Evolutionary conservation across 108 stramenopile species (phyloP).

Genomic region (Fragilaria radians): DNA sequence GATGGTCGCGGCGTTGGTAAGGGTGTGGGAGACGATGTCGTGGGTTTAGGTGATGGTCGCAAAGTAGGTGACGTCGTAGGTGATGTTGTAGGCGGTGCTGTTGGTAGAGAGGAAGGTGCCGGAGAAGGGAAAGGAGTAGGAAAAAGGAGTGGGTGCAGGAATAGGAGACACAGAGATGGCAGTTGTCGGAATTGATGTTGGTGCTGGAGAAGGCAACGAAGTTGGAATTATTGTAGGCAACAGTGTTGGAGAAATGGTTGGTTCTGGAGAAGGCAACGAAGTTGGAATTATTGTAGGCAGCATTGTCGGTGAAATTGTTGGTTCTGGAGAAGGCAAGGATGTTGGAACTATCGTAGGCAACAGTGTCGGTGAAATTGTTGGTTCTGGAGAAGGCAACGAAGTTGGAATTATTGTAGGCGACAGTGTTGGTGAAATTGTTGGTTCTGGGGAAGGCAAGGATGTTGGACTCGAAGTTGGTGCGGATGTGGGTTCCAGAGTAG

Average conservation of each 20-base stretch:
- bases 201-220: background rate
- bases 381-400: background rate
- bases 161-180: background rate
- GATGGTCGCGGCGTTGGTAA: no score
- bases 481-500: background rate
- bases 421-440: no score
- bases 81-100: no score
- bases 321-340: background rate
- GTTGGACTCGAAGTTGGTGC: background rate
- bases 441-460: background rate
- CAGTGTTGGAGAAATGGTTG: background rate
- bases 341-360: background rate
- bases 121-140: background rate
- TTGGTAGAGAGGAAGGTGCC: no score
- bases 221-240: background rate
- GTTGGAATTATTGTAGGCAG: background rate
- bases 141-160: background rate
- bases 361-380: background rate
- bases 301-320: background rate
- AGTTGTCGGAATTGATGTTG: background rate
- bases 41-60: no score
- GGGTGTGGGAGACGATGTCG: no score
- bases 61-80: no score
- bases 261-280: background rate
- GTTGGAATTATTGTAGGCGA: background rate